Evolutionary conservation across 257 asterid species (phyloP).

Genomic region (Leonotis leonurus): DNA sequence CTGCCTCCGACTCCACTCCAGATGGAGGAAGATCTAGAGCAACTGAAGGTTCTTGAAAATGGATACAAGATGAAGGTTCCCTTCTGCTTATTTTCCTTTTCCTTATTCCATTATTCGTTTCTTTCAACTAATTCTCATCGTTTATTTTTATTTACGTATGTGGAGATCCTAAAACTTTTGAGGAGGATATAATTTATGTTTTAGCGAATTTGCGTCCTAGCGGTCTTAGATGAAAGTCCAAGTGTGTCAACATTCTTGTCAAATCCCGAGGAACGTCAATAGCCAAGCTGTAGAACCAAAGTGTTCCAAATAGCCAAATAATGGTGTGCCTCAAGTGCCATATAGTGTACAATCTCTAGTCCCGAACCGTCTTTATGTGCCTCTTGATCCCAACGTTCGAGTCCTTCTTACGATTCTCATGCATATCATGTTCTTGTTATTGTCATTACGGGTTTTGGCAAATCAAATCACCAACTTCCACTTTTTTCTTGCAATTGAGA

Average conservation of each 20-base stretch:
- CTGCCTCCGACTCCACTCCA: constrained; percentile 79
- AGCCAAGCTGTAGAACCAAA: not conserved
- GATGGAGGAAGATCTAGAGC: constrained; percentile 96
- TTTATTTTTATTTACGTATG: not conserved
- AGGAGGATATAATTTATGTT: not conserved
- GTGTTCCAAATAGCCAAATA: not conserved
- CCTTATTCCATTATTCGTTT: not conserved
- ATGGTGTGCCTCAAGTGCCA: not conserved
- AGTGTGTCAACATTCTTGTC: not conserved
- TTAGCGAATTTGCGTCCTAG: not conserved
- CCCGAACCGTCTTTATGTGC: not conserved
- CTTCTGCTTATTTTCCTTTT: constrained; percentile 1
- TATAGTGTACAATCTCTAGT: not conserved
- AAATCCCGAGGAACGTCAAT: not conserved
- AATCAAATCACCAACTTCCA: too few species aligned
- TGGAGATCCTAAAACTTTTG: not conserved
- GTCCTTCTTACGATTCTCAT: not conserved
- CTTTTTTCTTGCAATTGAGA: too few species aligned
- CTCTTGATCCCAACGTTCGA: not conserved
- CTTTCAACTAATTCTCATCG: not conserved
- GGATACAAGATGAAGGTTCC: constrained; percentile 93
- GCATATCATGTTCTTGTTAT: not conserved
- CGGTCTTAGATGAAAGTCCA: too few species aligned
- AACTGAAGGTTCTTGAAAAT: constrained; percentile 86
- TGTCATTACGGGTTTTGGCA: too few species aligned